Base-by-base conservation (phyloP, 257 asterid genomes). In the Catharanthus roseus region DNA sequence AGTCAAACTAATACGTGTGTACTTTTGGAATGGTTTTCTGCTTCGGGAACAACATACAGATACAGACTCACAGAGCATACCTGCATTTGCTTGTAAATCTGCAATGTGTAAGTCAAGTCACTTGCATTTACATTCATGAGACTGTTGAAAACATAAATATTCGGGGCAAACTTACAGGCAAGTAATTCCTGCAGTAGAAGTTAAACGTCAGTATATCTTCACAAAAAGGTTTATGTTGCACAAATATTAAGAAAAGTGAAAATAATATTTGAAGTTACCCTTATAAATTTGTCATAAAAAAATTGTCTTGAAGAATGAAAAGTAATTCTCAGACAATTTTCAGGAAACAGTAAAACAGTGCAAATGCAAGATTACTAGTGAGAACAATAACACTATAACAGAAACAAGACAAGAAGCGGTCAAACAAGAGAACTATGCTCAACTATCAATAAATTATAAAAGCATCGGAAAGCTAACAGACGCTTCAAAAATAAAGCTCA, bases 71-170 rank as follows among this genome's bases (percentile, higher is more conserved):
- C 39, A 8, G 3, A 73, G 51, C 36, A 85, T 87, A 91, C 98
- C 74, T 85, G 84, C 97, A 90, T 90, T 67, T 87, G 80, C 85
- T 80, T 85, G 87, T 82, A 93, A 72, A 87, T 81, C 65, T 73
- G 78, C 83, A 85, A 74, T 26, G 93, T 83, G 86, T 90, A 93
- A 72, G 78, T 81, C 79, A 93, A 85, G 81, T 93, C 98, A 70
- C 77, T 77, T 50, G 98, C 88, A 82, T 93, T 93, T 60, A 87
- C 98, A 73, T 90, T 93, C 97, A 93, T 93, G 77, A 93, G 92
- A 76, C 98, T 93, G 86, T 93, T 93, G 86, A 89, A 73, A 75
- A 93, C 95, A 54, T 86, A 86, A 65, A 63, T 72, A 77, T 90
- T 93, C 47, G 98, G 97, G 74, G 82, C 84, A 71, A 80, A 80